Evolutionary conservation across 2,329 filamentous ascomycete genomes (phyloP).

Genomic region (Chrysoporthe cubensis): DNA sequence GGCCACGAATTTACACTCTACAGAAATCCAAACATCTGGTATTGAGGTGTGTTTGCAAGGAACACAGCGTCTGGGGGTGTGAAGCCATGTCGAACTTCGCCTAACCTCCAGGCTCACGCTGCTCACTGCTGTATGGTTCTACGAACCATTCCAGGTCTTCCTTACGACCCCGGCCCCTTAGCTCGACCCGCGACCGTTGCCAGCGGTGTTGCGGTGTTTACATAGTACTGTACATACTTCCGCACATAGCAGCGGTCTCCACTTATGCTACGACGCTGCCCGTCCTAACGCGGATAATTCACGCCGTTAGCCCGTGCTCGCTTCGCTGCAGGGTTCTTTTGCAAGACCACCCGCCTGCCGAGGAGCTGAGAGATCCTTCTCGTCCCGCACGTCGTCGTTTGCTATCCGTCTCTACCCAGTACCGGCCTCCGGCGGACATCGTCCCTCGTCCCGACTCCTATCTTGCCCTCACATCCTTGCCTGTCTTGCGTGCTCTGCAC

Average conservation of each 20-base stretch:
- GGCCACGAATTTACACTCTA: no score
- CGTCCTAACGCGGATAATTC: background rate
- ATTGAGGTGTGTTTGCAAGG: no score
- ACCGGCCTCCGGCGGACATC: background rate
- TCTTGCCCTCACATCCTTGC: constrained; percentile 13
- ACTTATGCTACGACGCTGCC: constrained; percentile 9
- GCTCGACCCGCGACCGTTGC: background rate
- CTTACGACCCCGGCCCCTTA: background rate
- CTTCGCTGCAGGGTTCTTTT: constrained; percentile 2
- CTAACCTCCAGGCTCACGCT: no score
- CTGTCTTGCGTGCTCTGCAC: constrained; percentile 8
- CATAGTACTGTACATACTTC: background rate
- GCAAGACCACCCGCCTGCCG: constrained; percentile 10
- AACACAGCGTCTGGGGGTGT: no score
- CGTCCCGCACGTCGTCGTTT: constrained; percentile 18
- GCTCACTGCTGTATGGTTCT: no score
- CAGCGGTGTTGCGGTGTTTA: background rate
- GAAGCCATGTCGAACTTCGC: no score
- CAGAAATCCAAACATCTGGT: no score
- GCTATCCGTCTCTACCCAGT: background rate
- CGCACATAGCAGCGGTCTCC: background rate
- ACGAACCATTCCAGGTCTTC: background rate
- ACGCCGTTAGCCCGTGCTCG: background rate
- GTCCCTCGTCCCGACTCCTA: constrained; percentile 7
- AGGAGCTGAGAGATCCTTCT: constrained; percentile 22